Evolutionary conservation across 148 eudicot genomes (phyloP).

Genomic region (Dianthus caryophyllus): DNA sequence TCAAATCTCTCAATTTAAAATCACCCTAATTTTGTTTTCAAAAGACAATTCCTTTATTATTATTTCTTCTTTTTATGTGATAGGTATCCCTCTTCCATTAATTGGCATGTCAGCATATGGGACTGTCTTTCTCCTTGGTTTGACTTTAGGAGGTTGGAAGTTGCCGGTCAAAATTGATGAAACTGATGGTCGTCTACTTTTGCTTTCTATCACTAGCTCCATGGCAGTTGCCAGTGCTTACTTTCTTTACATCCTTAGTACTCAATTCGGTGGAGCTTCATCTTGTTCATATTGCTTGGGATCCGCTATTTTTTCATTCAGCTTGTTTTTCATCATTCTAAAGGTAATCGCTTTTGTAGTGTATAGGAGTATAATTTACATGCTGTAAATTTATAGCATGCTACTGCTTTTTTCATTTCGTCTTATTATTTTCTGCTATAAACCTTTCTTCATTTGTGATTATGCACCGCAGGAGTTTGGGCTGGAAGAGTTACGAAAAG

Average conservation of each 20-base stretch:
- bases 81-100: slow-evolving; percentile 93
- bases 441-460: background rate
- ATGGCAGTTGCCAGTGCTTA: slow-evolving; percentile 91
- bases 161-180: slow-evolving; percentile 50
- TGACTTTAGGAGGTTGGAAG: slow-evolving; percentile 52
- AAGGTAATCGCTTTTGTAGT: slow-evolving; percentile 41
- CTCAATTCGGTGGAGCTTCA: slow-evolving; percentile 64
- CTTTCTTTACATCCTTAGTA: slow-evolving; percentile 67
- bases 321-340: slow-evolving; percentile 60
- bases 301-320: slow-evolving; percentile 68
- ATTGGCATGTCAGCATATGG: slow-evolving; percentile 89
- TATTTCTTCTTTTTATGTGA: slow-evolving; percentile 33
- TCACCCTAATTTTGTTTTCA: slow-evolving; percentile 26
- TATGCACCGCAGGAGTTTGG: slow-evolving; percentile 53
- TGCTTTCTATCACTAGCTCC: slow-evolving; percentile 66
- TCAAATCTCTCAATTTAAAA: too few relatives aligned
- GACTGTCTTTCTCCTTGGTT: slow-evolving; percentile 49
- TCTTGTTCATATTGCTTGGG: slow-evolving; percentile 78
- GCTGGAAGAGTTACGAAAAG: slow-evolving; percentile 44
- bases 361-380: too few relatives aligned
- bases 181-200: slow-evolving; percentile 50
- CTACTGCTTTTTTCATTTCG: background rate
- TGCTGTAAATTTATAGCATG: background rate
- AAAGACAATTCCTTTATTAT: slow-evolving; percentile 29
- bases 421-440: background rate